Conservation (phyloP, 441 rosid species). For the Manihot esculenta region DNA sequence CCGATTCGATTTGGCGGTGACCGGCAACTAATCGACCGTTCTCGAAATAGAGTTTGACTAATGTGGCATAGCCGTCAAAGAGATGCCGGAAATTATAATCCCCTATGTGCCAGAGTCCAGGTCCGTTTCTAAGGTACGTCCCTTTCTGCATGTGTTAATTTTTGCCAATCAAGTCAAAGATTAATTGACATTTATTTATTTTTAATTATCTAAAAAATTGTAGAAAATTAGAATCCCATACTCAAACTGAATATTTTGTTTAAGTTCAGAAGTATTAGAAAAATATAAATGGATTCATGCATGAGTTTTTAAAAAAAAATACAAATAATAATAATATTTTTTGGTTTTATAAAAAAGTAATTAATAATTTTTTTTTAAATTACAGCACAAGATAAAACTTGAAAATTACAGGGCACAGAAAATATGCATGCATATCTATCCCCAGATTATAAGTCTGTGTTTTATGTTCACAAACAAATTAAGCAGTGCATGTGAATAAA, state of each 20-base stretch:
- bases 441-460: too few species aligned
- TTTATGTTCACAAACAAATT: too few species aligned
- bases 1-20: slow-evolving; percentile 84
- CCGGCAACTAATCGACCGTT: slow-evolving; percentile 62
- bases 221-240: neutral
- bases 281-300: too few species aligned
- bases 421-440: too few species aligned
- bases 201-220: neutral
- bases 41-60: slow-evolving; percentile 68
- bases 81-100: slow-evolving; percentile 91
- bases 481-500: too few species aligned
- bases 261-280: too few species aligned
- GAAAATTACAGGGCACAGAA: too few species aligned
- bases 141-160: slow-evolving; percentile 64
- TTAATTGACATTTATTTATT: neutral
- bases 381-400: too few species aligned
- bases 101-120: slow-evolving; percentile 85
- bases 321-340: too few species aligned
- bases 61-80: slow-evolving; percentile 87
- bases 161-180: neutral
- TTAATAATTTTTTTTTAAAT: neutral
- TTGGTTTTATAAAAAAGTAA: neutral
- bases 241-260: too few species aligned
- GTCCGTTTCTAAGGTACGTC: slow-evolving; percentile 90
- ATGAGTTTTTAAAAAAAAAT: too few species aligned